Conservation (phyloP, 2,329 filamentous ascomycete genomes). For the Ophiostoma quercus region DNA sequence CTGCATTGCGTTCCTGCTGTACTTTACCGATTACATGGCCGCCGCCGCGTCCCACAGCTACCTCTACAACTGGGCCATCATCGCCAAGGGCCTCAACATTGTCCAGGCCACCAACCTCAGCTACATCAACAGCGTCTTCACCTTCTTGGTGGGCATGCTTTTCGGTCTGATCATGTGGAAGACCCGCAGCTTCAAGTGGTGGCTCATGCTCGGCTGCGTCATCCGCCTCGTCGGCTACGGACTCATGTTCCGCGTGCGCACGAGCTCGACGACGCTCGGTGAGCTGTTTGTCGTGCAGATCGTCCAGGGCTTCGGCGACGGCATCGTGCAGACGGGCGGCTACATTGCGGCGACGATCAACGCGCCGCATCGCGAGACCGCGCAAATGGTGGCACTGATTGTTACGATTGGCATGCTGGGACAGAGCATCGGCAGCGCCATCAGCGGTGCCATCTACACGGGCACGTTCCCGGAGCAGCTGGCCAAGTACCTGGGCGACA, state of each 20-base stretch:
- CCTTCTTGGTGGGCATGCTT: slow-evolving; percentile 22
- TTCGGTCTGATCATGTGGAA: slow-evolving; percentile 23
- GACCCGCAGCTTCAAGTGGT: slow-evolving; percentile 23
- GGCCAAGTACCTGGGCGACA: slow-evolving; percentile 18
- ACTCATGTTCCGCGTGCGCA: slow-evolving; percentile 23
- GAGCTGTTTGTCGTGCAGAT: slow-evolving; percentile 22
- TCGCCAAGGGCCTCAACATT: slow-evolving; percentile 21
- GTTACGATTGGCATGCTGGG: slow-evolving; percentile 22
- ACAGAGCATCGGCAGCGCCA: slow-evolving; percentile 22
- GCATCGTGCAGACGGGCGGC: slow-evolving; percentile 22
- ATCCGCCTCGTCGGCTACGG: slow-evolving; percentile 25
- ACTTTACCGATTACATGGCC: slow-evolving; percentile 29
- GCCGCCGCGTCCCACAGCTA: slow-evolving; percentile 21
- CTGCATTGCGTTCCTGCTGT: slow-evolving; percentile 38
- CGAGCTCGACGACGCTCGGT: slow-evolving; percentile 13
- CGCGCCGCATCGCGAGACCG: slow-evolving; percentile 22
- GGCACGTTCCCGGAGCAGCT: slow-evolving; percentile 18
- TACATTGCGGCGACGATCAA: slow-evolving; percentile 23
- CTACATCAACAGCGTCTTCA: slow-evolving; percentile 23
- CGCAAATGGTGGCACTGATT: slow-evolving; percentile 24
- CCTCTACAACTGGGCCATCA: slow-evolving; percentile 23
- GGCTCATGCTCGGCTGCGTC: slow-evolving; percentile 21
- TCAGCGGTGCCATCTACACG: slow-evolving; percentile 26
- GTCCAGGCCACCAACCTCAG: slow-evolving; percentile 20
- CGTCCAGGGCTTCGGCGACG: slow-evolving; percentile 21